Base-by-base conservation (phyloP, 768 basidiomycete species). In the Hericium coralloides region DNA sequence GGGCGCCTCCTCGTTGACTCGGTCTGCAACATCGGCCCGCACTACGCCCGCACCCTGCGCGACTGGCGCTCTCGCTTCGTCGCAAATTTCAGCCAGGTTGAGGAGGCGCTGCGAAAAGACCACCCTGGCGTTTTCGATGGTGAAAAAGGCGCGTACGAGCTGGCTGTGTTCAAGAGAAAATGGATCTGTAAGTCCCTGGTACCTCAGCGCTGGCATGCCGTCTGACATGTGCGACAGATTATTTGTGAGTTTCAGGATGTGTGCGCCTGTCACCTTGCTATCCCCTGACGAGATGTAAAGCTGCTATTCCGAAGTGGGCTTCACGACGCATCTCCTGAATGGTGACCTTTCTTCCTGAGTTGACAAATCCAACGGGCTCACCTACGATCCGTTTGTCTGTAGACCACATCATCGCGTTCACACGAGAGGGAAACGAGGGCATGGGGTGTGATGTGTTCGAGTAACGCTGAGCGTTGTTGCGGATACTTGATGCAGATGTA, bases 31-130 rank as follows among this genome's bases (percentile, higher is more conserved):
- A 55, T 61, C 15, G 58, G 56, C 1, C 82, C 83, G 26, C 83
- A 89, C 65, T 90, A 89, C 66, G 82, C 87, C 9, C 82, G 87
- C n/a, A 89, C 89, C 14, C 74, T 91, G 7, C 78, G 88, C 20
- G 87, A 89, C 71, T 91, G 89, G 89, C 73, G 82, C 12, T 66
- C 70, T 23, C 74, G 84, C 9, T 90, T 90, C 70, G 64, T 80
- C 50, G 69, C 71, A 20, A 70, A 73, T 25, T 92, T 87, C 64
- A 80, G 83, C 31, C 68, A 67, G 12, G 73, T 78, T 31, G 55
- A 53, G n/a, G n/a, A 37, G 63, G 69, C 84, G 0, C 69, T 90
- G 55, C 72, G 74, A 63, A 69, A 71, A 17, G 83, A 88, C 63
- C 81, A 87, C 61, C 82, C 81, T 0, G 76, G 76, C 17, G 74